These are phyloP conservation scores for Anthoceros angustus DNA, from an alignment of 225 moss, liverwort and hornwort genomes.

Conservation along the genomic window DNA sequence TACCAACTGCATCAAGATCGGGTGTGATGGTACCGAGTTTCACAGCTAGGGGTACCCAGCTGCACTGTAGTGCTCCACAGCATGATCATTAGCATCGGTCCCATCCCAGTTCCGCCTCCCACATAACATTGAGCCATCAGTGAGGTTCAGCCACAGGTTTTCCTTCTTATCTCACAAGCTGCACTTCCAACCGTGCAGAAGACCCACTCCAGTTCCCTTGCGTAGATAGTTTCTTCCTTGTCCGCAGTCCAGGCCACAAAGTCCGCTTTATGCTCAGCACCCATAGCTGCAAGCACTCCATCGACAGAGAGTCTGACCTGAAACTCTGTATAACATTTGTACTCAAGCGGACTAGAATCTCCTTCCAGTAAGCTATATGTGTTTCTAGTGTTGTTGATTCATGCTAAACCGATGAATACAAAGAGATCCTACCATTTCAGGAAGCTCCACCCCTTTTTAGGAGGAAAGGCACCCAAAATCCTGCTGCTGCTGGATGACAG, in stretches of 20 bases:
- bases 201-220: too few relatives aligned
- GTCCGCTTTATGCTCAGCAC: constrained; percentile 93
- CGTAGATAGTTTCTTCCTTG: too few relatives aligned
- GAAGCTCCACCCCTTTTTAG: constrained; percentile 50
- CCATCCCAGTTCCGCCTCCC: constrained; percentile 98
- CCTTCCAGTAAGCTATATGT: too few relatives aligned
- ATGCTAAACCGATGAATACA: constrained; percentile 8
- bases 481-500: constrained; percentile 66
- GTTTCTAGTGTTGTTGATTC: constrained; percentile 3
- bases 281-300: constrained; percentile 81
- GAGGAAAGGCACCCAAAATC: constrained; percentile 59
- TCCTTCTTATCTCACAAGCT: constrained; percentile 77
- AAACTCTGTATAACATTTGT: constrained; percentile 8
- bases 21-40: constrained; percentile 97
- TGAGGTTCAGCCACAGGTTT: constrained; percentile 91
- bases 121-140: constrained; percentile 76
- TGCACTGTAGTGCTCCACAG: constrained; percentile 63
- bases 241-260: constrained; percentile 88
- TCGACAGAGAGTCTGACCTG: constrained; percentile 93
- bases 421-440: constrained; percentile 57
- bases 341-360: too few relatives aligned
- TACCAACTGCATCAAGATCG: constrained; percentile 74
- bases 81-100: constrained; percentile 88
- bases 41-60: constrained; percentile 69
- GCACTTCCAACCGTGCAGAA: constrained; percentile 83